These are phyloP conservation scores for Fusarium abutilonis DNA, from an alignment of 2,329 filamentous ascomycete genomes.

Conservation along the genomic window DNA sequence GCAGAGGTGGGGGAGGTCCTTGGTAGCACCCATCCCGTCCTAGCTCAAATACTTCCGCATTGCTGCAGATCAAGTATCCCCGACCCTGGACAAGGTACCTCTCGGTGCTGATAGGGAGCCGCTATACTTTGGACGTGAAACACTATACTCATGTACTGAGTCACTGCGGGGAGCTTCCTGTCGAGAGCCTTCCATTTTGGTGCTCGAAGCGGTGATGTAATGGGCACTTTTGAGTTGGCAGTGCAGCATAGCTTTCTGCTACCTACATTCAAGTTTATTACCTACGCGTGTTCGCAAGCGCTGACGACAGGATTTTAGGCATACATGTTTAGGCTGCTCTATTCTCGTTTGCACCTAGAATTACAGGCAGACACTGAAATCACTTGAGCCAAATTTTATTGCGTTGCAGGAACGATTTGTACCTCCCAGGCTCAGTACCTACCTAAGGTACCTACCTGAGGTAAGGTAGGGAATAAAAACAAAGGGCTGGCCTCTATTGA, in stretches of 20 bases:
- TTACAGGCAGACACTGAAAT: too few relatives aligned
- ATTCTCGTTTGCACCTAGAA: too few relatives aligned
- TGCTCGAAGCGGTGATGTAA: conserved; percentile 34
- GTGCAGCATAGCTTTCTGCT: conserved; percentile 19
- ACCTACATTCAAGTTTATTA: not conserved
- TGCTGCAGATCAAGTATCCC: conserved; percentile 21
- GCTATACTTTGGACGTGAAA: not conserved
- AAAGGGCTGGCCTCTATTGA: too few relatives aligned
- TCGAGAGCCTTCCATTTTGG: conserved; percentile 2
- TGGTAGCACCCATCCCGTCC: conserved; percentile 14
- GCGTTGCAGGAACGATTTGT: conserved; percentile 3
- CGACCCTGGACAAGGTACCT: not conserved
- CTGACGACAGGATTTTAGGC: conserved; percentile 21
- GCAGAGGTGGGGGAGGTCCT: conserved; percentile 30
- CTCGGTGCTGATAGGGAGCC: fast-evolving
- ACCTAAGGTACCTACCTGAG: too few relatives aligned
- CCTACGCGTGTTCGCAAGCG: conserved; percentile 5
- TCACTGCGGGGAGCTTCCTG: conserved; percentile 38
- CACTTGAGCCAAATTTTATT: not conserved
- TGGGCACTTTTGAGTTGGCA: conserved; percentile 30
- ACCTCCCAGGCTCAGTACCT: not conserved
- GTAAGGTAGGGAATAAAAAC: too few relatives aligned
- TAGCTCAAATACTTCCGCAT: conserved; percentile 18
- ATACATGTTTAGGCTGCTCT: not conserved
- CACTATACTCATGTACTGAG: conserved; percentile 13